These are phyloP conservation scores for Microbotryum intermedium DNA, from an alignment of 1,284 basidiomycete genomes.

Conservation along the genomic window DNA sequence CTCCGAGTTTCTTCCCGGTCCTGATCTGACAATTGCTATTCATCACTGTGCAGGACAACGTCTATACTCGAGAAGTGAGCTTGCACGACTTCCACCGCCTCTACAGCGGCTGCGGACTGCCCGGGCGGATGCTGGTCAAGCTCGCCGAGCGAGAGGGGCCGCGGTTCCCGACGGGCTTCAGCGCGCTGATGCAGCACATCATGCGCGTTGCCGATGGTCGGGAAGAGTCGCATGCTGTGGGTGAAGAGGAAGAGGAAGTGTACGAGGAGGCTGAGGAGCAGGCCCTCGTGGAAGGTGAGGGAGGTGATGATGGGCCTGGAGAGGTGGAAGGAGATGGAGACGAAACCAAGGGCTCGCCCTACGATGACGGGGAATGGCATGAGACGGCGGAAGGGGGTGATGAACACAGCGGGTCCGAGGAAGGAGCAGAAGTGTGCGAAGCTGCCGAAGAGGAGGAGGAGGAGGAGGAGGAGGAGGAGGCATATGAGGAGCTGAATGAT, in stretches of 20 bases:
- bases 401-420: not conserved
- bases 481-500: slow-evolving; percentile 18
- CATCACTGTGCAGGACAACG: slow-evolving; percentile 27
- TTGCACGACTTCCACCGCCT: slow-evolving; percentile 33
- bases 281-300: slow-evolving; percentile 3
- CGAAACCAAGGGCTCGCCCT: not conserved
- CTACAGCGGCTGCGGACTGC: slow-evolving; percentile 29
- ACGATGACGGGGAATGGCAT: not conserved
- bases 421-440: not conserved
- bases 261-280: not conserved
- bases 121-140: slow-evolving; percentile 26
- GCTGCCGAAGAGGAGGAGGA: slow-evolving; percentile 1
- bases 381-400: not conserved
- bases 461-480: slow-evolving; percentile 1
- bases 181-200: slow-evolving; percentile 31
- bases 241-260: not conserved
- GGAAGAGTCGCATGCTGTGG: no score
- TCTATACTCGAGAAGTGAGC: slow-evolving; percentile 26
- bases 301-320: not conserved
- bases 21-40: not conserved
- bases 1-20: not conserved
- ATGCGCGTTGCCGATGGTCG: not conserved
- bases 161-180: slow-evolving; percentile 32
- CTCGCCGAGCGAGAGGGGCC: slow-evolving; percentile 10
- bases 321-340: not conserved